Evolutionary conservation across 495 filamentous ascomycete species (phyloP), one percentile per base, ranked within the genome.

Genomic region (Aeminium ludgeri): DNA sequence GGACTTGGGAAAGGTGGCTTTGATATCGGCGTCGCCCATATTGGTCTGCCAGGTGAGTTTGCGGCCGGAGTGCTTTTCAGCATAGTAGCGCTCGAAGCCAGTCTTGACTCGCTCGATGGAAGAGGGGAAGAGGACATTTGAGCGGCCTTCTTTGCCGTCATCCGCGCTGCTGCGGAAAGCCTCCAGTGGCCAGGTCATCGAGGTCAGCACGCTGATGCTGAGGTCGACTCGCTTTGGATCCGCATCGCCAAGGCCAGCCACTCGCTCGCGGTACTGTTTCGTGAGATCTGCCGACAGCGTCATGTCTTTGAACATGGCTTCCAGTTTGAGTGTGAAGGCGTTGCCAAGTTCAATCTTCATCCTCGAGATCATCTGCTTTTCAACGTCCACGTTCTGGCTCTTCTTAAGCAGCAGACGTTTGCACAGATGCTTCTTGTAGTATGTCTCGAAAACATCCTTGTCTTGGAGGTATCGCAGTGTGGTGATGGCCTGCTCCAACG

Each of bases 261-360:
- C 70, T 44, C 91, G 70, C 6, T 68, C 64, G 40, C 78, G 77
- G 61, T 85, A 95, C 36, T 68, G 72, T 2, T 72, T 56, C 0
- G 76, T 80, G n/a, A 94, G 64, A 38, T 95, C 91, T 43, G 82
- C 79, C 0, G 85, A 93, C 6, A 86, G 66, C 16, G 79, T 69
- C 80, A 99, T 95, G 54, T 99, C 89, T 59, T 81, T 92, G 59
- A 99, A 99, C 89, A 99, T 99, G 39, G 84, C 74, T 55, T 99
- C 89, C 18, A 96, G 69, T 50, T 89, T 87, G 48, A 73, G 63
- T 0, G 91, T 96, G 57, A 99, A 99, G 36, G 80, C 73, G 49
- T 93, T 92, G 23, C 89, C 89, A 35, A 96, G 72, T 57, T 94
- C 86, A 49, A 86, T 69, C 64, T 93, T 94, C 82, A 99, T 91